Percentiles rank a stretch among this genome's conserved stretches.
Conservation (phyloP, 768 basidiomycete species). For the Sarcodon sp. region DNA sequence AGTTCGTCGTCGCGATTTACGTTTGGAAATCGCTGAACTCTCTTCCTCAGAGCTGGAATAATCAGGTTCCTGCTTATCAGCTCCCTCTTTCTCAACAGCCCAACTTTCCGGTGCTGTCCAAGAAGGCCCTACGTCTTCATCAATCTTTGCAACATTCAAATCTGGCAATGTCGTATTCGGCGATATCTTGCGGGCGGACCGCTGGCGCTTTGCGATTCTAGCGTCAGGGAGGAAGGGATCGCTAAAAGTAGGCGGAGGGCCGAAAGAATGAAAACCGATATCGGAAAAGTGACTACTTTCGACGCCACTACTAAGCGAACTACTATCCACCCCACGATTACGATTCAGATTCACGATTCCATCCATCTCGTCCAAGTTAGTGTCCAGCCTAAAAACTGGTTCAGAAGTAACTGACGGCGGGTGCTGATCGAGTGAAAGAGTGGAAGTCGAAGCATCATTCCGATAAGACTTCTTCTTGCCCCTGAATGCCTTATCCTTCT, state of each 20-base stretch:
- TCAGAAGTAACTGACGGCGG: conserved; percentile 17
- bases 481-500: conserved; percentile 14
- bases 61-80: conserved; percentile 21
- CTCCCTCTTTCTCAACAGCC: conserved; percentile 43
- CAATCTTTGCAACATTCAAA: conserved; percentile 2
- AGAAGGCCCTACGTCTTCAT: conserved; percentile 10
- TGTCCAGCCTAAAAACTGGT: conserved; percentile 40
- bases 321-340: conserved; percentile 16
- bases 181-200: conserved; percentile 29
- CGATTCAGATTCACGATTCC: conserved; percentile 55
- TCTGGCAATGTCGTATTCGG: conserved; percentile 28
- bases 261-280: conserved; percentile 24
- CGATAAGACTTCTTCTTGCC: conserved; percentile 18
- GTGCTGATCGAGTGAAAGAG: conserved; percentile 1
- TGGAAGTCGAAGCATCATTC: conserved; percentile 18
- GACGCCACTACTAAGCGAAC: conserved; percentile 29
- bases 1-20: conserved; percentile 9
- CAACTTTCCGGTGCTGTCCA: conserved; percentile 75
- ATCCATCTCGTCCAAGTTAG: conserved; percentile 64
- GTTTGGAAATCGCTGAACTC: conserved; percentile 10
- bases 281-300: conserved; percentile 20
- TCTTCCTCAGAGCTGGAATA: conserved; percentile 29
- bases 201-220: conserved; percentile 12
- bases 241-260: conserved; percentile 26
- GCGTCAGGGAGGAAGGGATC: conserved; percentile 20